Conservation (phyloP, 106 monocot genomes). For the Acanthochlamys bracteata region DNA sequence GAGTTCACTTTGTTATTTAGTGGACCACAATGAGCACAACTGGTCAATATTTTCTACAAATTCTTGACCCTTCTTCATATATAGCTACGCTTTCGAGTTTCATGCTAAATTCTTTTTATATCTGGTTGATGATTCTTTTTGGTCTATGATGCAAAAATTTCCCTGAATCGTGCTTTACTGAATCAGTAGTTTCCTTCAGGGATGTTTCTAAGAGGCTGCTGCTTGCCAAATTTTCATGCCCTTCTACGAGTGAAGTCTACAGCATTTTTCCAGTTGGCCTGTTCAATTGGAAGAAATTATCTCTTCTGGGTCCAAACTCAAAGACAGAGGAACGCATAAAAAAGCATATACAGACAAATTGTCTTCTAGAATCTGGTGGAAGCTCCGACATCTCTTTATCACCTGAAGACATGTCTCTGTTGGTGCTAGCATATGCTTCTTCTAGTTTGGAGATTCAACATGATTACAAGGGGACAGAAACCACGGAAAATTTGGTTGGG, state of each 20-base stretch:
- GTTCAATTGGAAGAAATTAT: conserved; percentile 25
- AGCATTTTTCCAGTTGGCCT: conserved; percentile 55
- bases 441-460: conserved; percentile 21
- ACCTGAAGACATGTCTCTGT: conserved; percentile 41
- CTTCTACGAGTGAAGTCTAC: conserved; percentile 37
- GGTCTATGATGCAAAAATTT: background rate
- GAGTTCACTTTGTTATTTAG: too few relatives aligned
- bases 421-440: conserved; percentile 49
- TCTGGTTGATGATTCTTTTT: too few relatives aligned
- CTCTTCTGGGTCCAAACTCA: conserved; percentile 1
- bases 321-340: conserved; percentile 10
- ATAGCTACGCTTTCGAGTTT: too few relatives aligned
- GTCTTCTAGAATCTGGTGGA: conserved; percentile 6
- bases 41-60: too few relatives aligned
- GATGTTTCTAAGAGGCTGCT: conserved; percentile 45
- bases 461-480: conserved; percentile 12
- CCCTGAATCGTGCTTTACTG: background rate
- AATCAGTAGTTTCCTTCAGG: conserved; percentile 27
- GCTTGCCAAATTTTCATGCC: conserved; percentile 40
- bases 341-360: conserved; percentile 11
- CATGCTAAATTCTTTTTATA: too few relatives aligned
- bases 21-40: too few relatives aligned
- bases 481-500: conserved; percentile 9
- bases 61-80: too few relatives aligned
- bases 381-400: background rate